Conservation (phyloP, 1,284 basidiomycete species). For the Ceratobasidium sp. region DNA sequence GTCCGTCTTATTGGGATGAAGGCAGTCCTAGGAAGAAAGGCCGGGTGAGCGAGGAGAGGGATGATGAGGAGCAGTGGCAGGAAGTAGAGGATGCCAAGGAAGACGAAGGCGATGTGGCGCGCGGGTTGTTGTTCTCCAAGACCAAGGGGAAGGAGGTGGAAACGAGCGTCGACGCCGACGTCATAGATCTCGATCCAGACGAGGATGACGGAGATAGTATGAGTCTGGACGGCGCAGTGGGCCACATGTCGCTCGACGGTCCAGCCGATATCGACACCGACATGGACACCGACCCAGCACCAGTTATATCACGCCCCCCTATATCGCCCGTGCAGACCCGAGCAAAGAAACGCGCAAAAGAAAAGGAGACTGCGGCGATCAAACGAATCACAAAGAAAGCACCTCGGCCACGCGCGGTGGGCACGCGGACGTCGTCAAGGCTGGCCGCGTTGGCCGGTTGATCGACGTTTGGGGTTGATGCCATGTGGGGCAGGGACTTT, state of each 20-base stretch:
- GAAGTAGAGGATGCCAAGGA: not conserved
- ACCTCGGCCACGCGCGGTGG: not conserved
- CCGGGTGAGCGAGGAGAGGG: slow-evolving; percentile 8
- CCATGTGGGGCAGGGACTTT: not conserved
- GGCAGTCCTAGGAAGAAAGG: slow-evolving; percentile 17
- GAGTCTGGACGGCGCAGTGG: slow-evolving; percentile 39
- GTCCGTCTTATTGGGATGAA: slow-evolving; percentile 18
- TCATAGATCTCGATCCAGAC: slow-evolving; percentile 22
- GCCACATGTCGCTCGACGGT: slow-evolving; percentile 33
- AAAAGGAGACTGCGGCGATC: not conserved
- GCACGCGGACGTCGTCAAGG: not conserved
- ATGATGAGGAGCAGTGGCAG: not conserved
- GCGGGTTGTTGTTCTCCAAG: slow-evolving; percentile 2
- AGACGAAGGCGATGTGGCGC: not conserved
- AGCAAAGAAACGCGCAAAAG: slow-evolving; percentile 8
- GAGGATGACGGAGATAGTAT: slow-evolving; percentile 27
- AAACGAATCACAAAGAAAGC: slow-evolving; percentile 10
- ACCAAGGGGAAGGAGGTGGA: slow-evolving; percentile 2
- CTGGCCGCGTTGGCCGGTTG: not conserved
- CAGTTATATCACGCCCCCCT: not conserved
- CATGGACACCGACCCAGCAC: not conserved
- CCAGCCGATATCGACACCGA: slow-evolving; percentile 26
- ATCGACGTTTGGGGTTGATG: not conserved
- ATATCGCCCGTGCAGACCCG: slow-evolving; percentile 19
- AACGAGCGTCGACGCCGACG: not conserved